phyloP scores from a whole-genome alignment of 495 filamentous ascomycete species.

The Xylaria intraflava region DNA sequence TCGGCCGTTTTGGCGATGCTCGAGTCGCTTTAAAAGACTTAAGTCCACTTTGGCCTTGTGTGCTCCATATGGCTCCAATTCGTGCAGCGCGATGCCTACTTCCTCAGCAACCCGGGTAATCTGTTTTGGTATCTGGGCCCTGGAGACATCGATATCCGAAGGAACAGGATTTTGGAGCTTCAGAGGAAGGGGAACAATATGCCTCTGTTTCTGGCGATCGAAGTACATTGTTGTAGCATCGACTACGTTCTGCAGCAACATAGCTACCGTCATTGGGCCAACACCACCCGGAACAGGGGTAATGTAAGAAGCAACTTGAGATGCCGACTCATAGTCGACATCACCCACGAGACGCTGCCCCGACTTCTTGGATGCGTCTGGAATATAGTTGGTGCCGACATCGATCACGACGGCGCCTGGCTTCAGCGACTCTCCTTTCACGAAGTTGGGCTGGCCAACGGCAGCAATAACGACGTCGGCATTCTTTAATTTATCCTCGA shows the following conservation, averaged over 20 bases:
- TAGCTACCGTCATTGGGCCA: slow-evolving; percentile 97
- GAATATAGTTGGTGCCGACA: slow-evolving; percentile 93
- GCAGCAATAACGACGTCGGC: slow-evolving; percentile 90
- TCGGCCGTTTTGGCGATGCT: slow-evolving; percentile 77
- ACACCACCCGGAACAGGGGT: slow-evolving; percentile 96
- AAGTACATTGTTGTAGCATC: slow-evolving; percentile 74
- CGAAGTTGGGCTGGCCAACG: slow-evolving; percentile 78
- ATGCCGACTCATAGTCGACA: slow-evolving; percentile 84
- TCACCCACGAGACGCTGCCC: slow-evolving; percentile 92
- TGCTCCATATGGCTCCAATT: slow-evolving; percentile 89
- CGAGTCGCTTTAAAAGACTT: slow-evolving; percentile 68
- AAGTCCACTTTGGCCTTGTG: slow-evolving; percentile 94
- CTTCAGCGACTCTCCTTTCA: slow-evolving; percentile 95
- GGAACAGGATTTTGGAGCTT: slow-evolving; percentile 71
- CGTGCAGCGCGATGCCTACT: slow-evolving; percentile 74
- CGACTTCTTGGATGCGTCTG: slow-evolving; percentile 90
- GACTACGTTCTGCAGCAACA: slow-evolving; percentile 92
- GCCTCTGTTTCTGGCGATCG: slow-evolving; percentile 68
- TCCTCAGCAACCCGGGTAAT: slow-evolving; percentile 79
- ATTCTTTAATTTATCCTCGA: slow-evolving; percentile 65
- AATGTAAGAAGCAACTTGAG: slow-evolving; percentile 84
- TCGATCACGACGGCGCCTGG: slow-evolving; percentile 91
- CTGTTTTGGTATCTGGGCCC: slow-evolving; percentile 81
- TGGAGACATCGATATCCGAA: slow-evolving; percentile 88
- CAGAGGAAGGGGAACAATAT: slow-evolving; percentile 71